Percentiles rank a stretch among this genome's conserved stretches.
phyloP scores from a whole-genome alignment of 768 basidiomycete genomes.

The Boletus edulis region DNA sequence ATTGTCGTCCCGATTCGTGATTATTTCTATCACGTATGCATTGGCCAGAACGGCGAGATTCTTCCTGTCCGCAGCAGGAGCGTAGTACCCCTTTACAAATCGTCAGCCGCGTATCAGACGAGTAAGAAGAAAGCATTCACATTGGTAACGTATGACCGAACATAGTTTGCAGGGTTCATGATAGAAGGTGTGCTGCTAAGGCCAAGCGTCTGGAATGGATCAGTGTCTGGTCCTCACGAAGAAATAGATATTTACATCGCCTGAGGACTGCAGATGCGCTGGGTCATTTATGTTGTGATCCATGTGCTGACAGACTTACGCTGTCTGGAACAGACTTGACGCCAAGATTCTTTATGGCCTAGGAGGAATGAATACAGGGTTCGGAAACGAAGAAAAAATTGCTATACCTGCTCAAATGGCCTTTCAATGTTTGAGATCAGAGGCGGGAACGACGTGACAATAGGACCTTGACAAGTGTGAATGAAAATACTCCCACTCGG shows the following conservation, averaged over 20 bases:
- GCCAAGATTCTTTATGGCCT: not conserved
- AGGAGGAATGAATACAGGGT: not conserved
- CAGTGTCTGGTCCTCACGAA: not conserved
- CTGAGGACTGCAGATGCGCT: not conserved
- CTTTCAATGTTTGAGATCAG: not conserved
- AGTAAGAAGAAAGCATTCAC: not conserved
- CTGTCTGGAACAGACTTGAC: not conserved
- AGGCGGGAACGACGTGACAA: conserved; percentile 1
- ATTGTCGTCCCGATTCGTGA: not conserved
- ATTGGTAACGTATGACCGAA: conserved; percentile 1
- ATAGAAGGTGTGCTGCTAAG: not conserved
- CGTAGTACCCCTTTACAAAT: not conserved
- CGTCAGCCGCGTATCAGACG: not conserved
- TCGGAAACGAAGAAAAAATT: not conserved
- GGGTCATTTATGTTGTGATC: not conserved
- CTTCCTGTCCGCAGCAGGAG: not conserved
- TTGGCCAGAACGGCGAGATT: not conserved
- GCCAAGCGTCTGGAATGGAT: not conserved
- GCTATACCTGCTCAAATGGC: not conserved
- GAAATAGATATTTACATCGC: not conserved
- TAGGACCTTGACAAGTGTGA: not conserved
- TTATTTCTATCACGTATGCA: not conserved
- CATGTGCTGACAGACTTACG: not conserved
- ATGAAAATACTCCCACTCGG: not conserved
- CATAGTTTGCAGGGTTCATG: not conserved